These are phyloP conservation scores for Exsudoporus frostii DNA, from an alignment of 768 basidiomycete species.

Conservation along the genomic window DNA sequence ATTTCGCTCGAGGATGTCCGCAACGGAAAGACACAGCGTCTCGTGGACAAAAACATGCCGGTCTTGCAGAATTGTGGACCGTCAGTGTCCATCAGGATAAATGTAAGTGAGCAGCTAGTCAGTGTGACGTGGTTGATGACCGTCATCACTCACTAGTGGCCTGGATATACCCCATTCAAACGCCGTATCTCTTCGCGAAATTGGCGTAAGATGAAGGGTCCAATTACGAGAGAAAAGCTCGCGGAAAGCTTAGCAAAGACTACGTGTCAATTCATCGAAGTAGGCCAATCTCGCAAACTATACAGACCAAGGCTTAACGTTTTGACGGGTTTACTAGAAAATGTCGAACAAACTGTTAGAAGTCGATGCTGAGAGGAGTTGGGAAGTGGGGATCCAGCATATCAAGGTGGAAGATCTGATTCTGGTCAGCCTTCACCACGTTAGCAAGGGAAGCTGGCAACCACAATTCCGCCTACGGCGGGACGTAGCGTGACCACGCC, in stretches of 20 bases:
- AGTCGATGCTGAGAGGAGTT: slow-evolving; percentile 49
- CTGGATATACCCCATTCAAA: slow-evolving; percentile 71
- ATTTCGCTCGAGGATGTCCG: slow-evolving; percentile 59
- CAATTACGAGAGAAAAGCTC: slow-evolving; percentile 66
- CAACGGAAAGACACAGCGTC: slow-evolving; percentile 50
- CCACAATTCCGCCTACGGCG: slow-evolving; percentile 55
- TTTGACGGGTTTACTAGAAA: slow-evolving; percentile 39
- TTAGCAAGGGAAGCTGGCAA: slow-evolving; percentile 77
- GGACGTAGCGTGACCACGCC: not conserved
- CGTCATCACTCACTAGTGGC: slow-evolving; percentile 53
- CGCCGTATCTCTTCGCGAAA: slow-evolving; percentile 73
- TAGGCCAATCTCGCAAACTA: slow-evolving; percentile 26
- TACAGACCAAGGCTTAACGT: not conserved
- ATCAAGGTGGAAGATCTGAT: slow-evolving; percentile 63
- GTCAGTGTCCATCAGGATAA: slow-evolving; percentile 68
- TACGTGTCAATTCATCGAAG: slow-evolving; percentile 60
- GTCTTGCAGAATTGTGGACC: slow-evolving; percentile 68
- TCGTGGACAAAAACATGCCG: slow-evolving; percentile 52
- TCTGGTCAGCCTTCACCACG: slow-evolving; percentile 74
- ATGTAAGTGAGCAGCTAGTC: slow-evolving; percentile 37
- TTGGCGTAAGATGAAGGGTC: slow-evolving; percentile 67
- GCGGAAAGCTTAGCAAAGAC: slow-evolving; percentile 70
- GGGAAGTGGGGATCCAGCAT: slow-evolving; percentile 53
- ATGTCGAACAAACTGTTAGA: slow-evolving; percentile 48
- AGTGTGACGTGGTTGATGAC: not conserved